Evolutionary conservation across 805 yeast genomes (phyloP).

Genomic region (Kazachstania bromeliacearum): DNA sequence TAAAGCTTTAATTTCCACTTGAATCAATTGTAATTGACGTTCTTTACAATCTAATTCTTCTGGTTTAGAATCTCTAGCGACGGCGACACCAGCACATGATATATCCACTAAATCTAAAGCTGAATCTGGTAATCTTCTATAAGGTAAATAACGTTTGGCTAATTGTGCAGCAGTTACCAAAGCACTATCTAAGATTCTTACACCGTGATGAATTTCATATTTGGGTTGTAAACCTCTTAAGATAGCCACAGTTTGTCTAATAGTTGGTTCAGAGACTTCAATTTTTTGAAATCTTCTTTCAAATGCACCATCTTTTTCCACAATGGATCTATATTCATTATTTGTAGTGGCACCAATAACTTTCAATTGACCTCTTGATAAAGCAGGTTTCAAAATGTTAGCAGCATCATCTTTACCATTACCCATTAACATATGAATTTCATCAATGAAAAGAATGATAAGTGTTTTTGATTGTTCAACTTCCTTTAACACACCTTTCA

Average conservation of each 20-base stretch:
- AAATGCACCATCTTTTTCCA: conserved; percentile 96
- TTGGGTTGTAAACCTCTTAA: conserved; percentile 91
- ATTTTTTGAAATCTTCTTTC: conserved; percentile 97
- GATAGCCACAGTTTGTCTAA: conserved; percentile 89
- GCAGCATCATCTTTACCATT: conserved; percentile 98
- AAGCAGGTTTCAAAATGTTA: conserved; percentile 89
- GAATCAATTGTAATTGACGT: conserved; percentile 81
- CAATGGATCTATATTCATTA: conserved; percentile 83
- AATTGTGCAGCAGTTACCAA: conserved; percentile 88
- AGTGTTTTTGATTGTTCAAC: conserved; percentile 78
- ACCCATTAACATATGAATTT: conserved; percentile 99
- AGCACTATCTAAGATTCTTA: conserved; percentile 88
- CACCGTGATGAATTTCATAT: conserved; percentile 97
- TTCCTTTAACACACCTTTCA: conserved; percentile 92
- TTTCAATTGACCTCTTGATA: conserved; percentile 92
- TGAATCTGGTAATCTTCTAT: conserved; percentile 92
- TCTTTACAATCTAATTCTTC: conserved; percentile 92
- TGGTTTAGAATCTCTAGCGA: conserved; percentile 95
- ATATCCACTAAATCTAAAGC: conserved; percentile 96
- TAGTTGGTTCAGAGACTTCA: conserved; percentile 89
- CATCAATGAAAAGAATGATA: conserved; percentile 90
- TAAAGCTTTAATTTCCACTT: conserved; percentile 92
- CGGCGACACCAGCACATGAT: conserved; percentile 94
- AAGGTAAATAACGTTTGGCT: conserved; percentile 89
- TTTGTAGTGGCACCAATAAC: conserved; percentile 98